Base-by-base conservation (phyloP, 164 flowering plant genomes). In the Houttuynia cordata region DNA sequence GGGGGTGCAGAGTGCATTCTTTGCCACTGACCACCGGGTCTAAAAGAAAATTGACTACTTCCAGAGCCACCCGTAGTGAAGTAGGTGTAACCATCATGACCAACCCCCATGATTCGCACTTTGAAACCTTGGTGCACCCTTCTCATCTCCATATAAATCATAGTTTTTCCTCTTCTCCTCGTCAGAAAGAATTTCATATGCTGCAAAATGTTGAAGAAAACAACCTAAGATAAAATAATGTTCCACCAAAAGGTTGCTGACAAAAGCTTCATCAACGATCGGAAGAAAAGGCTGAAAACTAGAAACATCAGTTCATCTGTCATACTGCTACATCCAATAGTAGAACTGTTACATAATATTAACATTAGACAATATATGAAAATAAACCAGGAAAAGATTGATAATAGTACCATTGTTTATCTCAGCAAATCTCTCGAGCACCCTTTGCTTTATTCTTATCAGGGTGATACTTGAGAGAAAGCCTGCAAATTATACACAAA, bases 91-190 rank as follows among this genome's bases (percentile, higher is more conserved):
- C 87, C 94, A 19, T 76, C 86, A 15, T 76, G 75, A 58, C 65
- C 78, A 54, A 64, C 79, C 79, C 51, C 84, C 84, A 50, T 77
- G 69, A 69, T 30, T 47, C 13, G 82, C 88, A 65, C 76, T 68
- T 58, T 72, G 76, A 78, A 88, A 86, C 54, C 83, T 83, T 47
- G 88, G 86, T 39, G 40, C 65, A 0, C 84, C 93, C 73, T 80
- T 87, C 74, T 87, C 96, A 74, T 92, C 93, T 17, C 95, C 98
- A 74, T 87, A 84, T 21, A 76, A 64, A 74, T 92, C 98, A 73
- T 87, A 92, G 49, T 87, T 89, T 73, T 92, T 92, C 61, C 98
- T 81, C 76, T 88, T 92, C 64, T 83, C 82, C 64, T 89, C 98
- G 74, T 92, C 95, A 7, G 96, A 88, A 69, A 92, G 71, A 50